Evolutionary conservation across 2,329 filamentous ascomycete genomes (phyloP).

Genomic region (Ascochyta lentis): DNA sequence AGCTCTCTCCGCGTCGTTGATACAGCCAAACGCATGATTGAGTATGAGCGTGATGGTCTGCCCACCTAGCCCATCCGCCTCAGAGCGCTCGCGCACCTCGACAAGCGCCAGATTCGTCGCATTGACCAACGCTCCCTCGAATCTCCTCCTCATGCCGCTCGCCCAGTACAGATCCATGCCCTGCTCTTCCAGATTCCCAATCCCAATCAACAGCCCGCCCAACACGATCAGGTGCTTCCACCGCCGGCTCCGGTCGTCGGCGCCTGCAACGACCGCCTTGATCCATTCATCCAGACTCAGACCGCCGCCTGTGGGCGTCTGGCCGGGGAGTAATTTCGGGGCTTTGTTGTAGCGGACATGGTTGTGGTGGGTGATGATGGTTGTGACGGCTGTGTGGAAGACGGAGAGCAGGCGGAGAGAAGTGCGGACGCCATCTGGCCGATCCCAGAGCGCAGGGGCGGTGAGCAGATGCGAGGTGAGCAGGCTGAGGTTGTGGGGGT

Average conservation of each 20-base stretch:
- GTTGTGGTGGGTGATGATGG: conserved; percentile 58
- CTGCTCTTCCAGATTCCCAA: conserved; percentile 56
- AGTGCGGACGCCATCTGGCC: conserved; percentile 66
- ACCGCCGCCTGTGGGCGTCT: conserved; percentile 51
- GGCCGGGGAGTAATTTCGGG: conserved; percentile 35
- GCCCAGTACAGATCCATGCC: conserved; percentile 67
- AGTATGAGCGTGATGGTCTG: conserved; percentile 70
- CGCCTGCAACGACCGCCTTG: conserved; percentile 64
- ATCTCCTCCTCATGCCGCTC: conserved; percentile 65
- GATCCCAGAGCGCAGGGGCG: conserved; percentile 73
- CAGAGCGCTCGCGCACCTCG: conserved; percentile 59
- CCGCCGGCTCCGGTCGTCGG: conserved; percentile 67
- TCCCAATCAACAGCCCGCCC: conserved; percentile 78
- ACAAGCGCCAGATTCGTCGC: conserved; percentile 77
- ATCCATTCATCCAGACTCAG: conserved; percentile 64
- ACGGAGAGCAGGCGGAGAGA: conserved; percentile 73
- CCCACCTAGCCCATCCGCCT: conserved; percentile 57
- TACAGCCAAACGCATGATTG: conserved; percentile 76
- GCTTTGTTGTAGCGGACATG: conserved; percentile 41
- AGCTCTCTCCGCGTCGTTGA: conserved; percentile 66
- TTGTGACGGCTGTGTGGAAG: conserved; percentile 71
- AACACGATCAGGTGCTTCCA: conserved; percentile 88
- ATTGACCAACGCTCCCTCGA: conserved; percentile 76
- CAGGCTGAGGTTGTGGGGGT: conserved; percentile 76
- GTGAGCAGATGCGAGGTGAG: conserved; percentile 75